Conservation (phyloP, 805 yeast species). For the Candida ulmi region DNA sequence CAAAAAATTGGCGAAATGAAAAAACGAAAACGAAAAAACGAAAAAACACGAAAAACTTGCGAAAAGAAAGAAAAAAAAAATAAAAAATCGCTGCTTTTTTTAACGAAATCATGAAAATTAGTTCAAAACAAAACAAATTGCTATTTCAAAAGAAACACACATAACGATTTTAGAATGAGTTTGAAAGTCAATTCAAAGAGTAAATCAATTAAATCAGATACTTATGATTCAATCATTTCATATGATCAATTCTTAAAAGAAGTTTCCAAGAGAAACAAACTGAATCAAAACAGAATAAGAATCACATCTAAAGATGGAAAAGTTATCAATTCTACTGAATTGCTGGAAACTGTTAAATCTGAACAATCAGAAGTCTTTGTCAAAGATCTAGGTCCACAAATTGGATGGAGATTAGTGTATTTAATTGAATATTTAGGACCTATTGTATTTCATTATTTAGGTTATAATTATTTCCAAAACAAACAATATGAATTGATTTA, state of each 20-base stretch:
- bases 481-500: constrained; percentile 26
- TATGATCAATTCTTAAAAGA: constrained; percentile 38
- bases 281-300: constrained; percentile 49
- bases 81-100: too few relatives aligned
- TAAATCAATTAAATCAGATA: constrained; percentile 44
- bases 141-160: too few relatives aligned
- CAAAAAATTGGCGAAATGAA: too few relatives aligned
- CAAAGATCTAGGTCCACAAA: constrained; percentile 91
- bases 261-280: constrained; percentile 39
- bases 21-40: too few relatives aligned
- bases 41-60: too few relatives aligned
- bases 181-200: constrained; percentile 52
- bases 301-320: constrained; percentile 29
- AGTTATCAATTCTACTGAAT: constrained; percentile 9
- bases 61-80: too few relatives aligned
- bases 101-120: too few relatives aligned
- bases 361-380: constrained; percentile 49
- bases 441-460: constrained; percentile 65
- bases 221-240: constrained; percentile 21
- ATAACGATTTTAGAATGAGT: not conserved
- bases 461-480: constrained; percentile 38
- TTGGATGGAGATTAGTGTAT: constrained; percentile 89
- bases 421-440: constrained; percentile 89
- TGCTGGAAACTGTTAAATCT: constrained; percentile 7
- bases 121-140: too few relatives aligned